phyloP scores from a whole-genome alignment of 305 asterid genomes.

The Fraxinus paxiana region DNA sequence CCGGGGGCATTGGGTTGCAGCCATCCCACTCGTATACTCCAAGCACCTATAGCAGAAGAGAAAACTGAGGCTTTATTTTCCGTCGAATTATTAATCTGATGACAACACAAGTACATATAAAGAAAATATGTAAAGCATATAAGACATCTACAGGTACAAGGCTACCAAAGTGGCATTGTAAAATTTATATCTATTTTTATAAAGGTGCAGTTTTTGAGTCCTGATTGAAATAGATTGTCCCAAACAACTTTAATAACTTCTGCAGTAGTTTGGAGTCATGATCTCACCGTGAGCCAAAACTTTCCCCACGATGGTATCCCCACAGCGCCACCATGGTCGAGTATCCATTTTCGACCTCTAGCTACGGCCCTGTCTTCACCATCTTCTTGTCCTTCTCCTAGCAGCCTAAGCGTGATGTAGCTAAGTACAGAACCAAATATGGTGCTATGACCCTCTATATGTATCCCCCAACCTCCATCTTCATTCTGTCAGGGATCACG shows the following conservation, averaged over 20 bases:
- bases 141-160: neutral
- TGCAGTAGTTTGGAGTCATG: neutral
- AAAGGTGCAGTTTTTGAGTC: neutral
- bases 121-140: neutral
- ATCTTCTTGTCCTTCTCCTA: constrained; percentile 43
- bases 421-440: constrained; percentile 37
- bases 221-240: neutral
- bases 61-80: neutral
- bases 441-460: constrained; percentile 50
- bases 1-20: constrained; percentile 49
- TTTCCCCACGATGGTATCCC: constrained; percentile 60
- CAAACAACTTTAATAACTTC: neutral
- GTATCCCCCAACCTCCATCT: constrained; percentile 64
- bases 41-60: constrained; percentile 23
- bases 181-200: neutral
- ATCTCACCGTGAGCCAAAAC: constrained; percentile 42
- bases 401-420: constrained; percentile 37
- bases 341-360: constrained; percentile 50
- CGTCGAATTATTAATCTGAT: neutral
- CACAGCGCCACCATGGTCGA: constrained; percentile 51
- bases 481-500: constrained; percentile 31
- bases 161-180: too few relatives aligned
- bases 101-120: neutral
- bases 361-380: constrained; percentile 34
- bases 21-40: constrained; percentile 48